Percentiles rank a stretch among this genome's conserved stretches.
Conservation (phyloP, 2,329 filamentous ascomycete genomes). For the Pyricularia pennisetigena region DNA sequence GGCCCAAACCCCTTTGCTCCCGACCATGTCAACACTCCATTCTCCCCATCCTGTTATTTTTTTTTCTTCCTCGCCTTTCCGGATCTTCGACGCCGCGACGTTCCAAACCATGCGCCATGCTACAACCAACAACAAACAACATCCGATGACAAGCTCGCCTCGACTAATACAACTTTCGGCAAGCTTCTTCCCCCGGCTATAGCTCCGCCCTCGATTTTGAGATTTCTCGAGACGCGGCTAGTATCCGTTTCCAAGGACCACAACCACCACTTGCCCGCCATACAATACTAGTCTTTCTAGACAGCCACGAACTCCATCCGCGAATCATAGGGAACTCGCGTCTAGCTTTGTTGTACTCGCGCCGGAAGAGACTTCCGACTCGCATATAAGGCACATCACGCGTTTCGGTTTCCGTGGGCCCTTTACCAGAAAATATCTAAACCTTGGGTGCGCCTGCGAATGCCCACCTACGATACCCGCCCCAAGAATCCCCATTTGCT, state of each 20-base stretch:
- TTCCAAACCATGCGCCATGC: background rate
- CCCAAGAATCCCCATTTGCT: background rate
- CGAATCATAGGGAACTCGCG: background rate
- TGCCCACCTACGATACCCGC: background rate
- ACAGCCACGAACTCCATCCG: background rate
- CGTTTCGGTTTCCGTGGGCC: background rate
- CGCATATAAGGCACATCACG: background rate
- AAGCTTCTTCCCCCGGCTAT: background rate
- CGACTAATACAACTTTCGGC: background rate
- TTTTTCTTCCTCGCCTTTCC: background rate
- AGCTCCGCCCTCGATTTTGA: background rate
- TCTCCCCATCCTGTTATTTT: slow-evolving; percentile 1
- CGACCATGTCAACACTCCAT: slow-evolving; percentile 4
- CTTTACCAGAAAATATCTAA: background rate
- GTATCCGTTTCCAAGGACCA: background rate
- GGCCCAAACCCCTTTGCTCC: slow-evolving; percentile 6
- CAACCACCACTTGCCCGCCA: background rate
- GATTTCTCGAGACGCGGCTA: slow-evolving; percentile 1
- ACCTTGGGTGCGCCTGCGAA: background rate
- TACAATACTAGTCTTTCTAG: background rate
- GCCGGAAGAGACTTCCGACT: background rate
- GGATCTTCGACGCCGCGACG: background rate
- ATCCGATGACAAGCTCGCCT: background rate
- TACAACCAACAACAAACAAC: background rate
- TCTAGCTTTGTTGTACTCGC: background rate